A percentile compares a stretch with the other conserved stretches of the same genome.
These are phyloP conservation scores for Pezicula neosporulosa DNA, from an alignment of 2,329 filamentous ascomycete genomes.

Conservation along the genomic window DNA sequence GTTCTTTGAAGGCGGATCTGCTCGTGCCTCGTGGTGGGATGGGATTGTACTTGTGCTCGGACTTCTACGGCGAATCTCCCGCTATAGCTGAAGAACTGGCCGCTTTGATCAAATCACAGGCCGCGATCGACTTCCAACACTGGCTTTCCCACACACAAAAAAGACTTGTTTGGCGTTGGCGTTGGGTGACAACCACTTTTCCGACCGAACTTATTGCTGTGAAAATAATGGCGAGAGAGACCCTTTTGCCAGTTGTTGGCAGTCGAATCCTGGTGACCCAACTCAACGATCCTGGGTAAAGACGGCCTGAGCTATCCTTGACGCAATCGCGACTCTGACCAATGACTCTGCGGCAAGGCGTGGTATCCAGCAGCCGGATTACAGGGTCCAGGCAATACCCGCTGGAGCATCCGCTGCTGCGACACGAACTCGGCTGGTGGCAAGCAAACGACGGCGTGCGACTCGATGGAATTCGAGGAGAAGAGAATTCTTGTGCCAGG, in stretches of 20 bases:
- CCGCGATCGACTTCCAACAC: not conserved
- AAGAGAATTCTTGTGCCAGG: not conserved
- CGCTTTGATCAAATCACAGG: constrained; percentile 1
- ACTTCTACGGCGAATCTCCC: constrained; percentile 1
- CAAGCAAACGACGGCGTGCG: constrained; percentile 15
- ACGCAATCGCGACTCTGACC: constrained; percentile 4
- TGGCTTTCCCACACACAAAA: not conserved
- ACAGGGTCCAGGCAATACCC: constrained; percentile 13
- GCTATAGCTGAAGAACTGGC: not conserved
- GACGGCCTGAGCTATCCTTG: constrained; percentile 1
- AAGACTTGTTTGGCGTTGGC: not conserved
- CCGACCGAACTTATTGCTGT: not conserved
- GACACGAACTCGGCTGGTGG: constrained; percentile 19
- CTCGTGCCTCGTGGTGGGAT: constrained; percentile 3
- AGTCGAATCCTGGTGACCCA: not conserved
- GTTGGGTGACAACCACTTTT: not conserved
- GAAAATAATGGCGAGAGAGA: too few species aligned
- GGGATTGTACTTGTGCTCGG: constrained; percentile 2
- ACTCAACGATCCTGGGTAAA: not conserved
- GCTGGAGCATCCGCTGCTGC: constrained; percentile 11
- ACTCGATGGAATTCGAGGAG: constrained; percentile 14
- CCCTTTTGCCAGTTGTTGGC: not conserved
- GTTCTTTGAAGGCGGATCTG: not conserved
- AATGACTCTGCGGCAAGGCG: constrained; percentile 9
- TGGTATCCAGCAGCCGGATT: constrained; percentile 14